phyloP scores from a whole-genome alignment of 495 filamentous ascomycete species.

The Patellaria atrata region DNA sequence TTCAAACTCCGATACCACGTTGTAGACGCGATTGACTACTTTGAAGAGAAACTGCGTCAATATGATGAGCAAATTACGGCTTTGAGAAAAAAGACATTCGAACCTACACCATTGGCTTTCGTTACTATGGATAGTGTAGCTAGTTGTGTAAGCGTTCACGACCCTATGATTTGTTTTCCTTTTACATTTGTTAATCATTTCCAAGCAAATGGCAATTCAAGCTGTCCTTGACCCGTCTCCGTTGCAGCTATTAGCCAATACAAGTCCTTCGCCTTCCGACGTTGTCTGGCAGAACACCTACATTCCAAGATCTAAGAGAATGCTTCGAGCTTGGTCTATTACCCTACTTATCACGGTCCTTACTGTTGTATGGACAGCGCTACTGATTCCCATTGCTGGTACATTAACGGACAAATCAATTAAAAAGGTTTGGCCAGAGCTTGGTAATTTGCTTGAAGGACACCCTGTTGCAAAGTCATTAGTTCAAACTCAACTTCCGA shows the following conservation, averaged over 20 bases:
- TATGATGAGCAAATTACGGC: conserved; percentile 61
- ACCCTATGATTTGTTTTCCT: background rate
- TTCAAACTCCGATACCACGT: conserved; percentile 55
- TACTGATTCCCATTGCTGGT: conserved; percentile 67
- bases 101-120: conserved; percentile 71
- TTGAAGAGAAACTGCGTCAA: conserved; percentile 67
- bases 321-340: conserved; percentile 64
- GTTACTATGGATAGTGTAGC: conserved; percentile 94
- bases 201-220: conserved; percentile 78
- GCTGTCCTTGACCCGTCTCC: conserved; percentile 82
- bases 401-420: conserved; percentile 67
- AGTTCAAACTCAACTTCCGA: conserved; percentile 78
- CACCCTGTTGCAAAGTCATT: conserved; percentile 59
- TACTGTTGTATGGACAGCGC: conserved; percentile 77
- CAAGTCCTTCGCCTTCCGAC: conserved; percentile 76
- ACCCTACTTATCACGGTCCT: conserved; percentile 68
- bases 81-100: conserved; percentile 62
- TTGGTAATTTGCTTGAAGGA: conserved; percentile 49
- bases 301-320: conserved; percentile 55
- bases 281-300: conserved; percentile 92
- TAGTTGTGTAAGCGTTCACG: conserved; percentile 43
- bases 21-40: conserved; percentile 88
- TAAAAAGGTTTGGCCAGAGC: conserved; percentile 49
- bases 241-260: conserved; percentile 65
- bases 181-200: conserved; percentile 1